Percentiles rank a stretch among this genome's conserved stretches.
Conservation (phyloP, 768 basidiomycete genomes). For the Mycena indigotica region DNA sequence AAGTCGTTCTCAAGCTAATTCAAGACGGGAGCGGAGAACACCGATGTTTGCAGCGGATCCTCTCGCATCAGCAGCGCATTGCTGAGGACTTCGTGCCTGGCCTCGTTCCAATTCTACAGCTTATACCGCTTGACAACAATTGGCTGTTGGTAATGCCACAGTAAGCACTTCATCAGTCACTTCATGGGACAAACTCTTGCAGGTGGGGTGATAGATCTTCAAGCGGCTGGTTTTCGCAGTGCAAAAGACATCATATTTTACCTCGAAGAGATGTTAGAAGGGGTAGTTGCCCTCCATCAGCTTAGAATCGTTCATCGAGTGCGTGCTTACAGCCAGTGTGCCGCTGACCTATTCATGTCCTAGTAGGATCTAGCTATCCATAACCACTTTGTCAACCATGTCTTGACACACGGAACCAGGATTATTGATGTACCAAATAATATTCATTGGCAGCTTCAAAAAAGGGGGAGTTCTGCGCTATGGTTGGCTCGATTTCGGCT, state of each 20-base stretch:
- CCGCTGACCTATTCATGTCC: not conserved
- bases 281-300: constrained; percentile 11
- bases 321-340: not conserved
- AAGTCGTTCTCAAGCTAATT: not conserved
- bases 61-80: not conserved
- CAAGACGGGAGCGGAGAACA: not conserved
- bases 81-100: not conserved
- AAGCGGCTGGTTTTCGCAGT: constrained; percentile 1
- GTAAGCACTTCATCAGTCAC: too few relatives aligned
- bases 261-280: constrained; percentile 1
- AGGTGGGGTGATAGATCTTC: constrained; percentile 18
- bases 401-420: not conserved
- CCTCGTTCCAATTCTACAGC: constrained; percentile 28
- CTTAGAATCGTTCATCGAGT: constrained; percentile 19
- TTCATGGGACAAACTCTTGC: not conserved
- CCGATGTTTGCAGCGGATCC: not conserved
- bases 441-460: not conserved
- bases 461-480: not conserved
- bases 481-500: constrained; percentile 1
- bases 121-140: constrained; percentile 24
- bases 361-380: constrained; percentile 12
- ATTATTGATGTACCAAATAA: not conserved
- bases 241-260: constrained; percentile 10
- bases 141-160: constrained; percentile 30
- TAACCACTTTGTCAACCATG: constrained; percentile 17